Evolutionary conservation across 2,329 filamentous ascomycete genomes (phyloP).

Genomic region (Aspergillus ibericus): DNA sequence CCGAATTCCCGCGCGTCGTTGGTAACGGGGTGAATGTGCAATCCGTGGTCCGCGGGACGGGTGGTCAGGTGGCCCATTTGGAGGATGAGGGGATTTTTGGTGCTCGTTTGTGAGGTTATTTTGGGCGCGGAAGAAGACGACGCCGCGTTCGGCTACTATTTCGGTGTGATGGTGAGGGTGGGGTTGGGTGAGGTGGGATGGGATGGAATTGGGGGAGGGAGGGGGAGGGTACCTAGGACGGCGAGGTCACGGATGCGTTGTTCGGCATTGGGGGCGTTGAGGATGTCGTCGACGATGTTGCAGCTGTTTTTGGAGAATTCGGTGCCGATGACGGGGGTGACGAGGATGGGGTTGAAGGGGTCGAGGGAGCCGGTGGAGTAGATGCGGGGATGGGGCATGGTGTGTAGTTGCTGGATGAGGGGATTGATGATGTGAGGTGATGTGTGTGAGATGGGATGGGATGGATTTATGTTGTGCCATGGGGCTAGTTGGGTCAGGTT

Average conservation of each 20-base stretch:
- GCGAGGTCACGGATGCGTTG: slow-evolving; percentile 66
- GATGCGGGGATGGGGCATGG: slow-evolving; percentile 3
- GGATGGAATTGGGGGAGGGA: background rate
- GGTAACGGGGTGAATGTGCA: slow-evolving; percentile 62
- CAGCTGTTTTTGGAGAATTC: slow-evolving; percentile 39
- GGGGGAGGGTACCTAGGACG: slow-evolving; percentile 57
- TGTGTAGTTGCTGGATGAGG: background rate
- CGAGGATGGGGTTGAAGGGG: slow-evolving; percentile 11
- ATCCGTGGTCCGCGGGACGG: slow-evolving; percentile 56
- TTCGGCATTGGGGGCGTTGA: slow-evolving; percentile 63
- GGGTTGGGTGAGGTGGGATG: background rate
- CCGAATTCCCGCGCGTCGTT: slow-evolving; percentile 58
- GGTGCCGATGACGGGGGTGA: slow-evolving; percentile 43
- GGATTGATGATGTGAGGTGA: background rate
- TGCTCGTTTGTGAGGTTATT: slow-evolving; percentile 60
- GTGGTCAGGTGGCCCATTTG: slow-evolving; percentile 61
- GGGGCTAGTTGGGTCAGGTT: background rate
- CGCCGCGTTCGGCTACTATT: slow-evolving; percentile 69
- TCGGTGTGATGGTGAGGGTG: background rate
- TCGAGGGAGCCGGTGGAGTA: slow-evolving; percentile 16
- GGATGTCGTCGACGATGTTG: slow-evolving; percentile 52
- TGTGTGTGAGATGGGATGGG: background rate
- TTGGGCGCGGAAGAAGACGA: slow-evolving; percentile 70
- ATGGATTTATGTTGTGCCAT: background rate
- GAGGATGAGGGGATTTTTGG: slow-evolving; percentile 64